Base-by-base conservation (phyloP, 2,329 filamentous ascomycete genomes). In the Diaporthe nobilis region DNA sequence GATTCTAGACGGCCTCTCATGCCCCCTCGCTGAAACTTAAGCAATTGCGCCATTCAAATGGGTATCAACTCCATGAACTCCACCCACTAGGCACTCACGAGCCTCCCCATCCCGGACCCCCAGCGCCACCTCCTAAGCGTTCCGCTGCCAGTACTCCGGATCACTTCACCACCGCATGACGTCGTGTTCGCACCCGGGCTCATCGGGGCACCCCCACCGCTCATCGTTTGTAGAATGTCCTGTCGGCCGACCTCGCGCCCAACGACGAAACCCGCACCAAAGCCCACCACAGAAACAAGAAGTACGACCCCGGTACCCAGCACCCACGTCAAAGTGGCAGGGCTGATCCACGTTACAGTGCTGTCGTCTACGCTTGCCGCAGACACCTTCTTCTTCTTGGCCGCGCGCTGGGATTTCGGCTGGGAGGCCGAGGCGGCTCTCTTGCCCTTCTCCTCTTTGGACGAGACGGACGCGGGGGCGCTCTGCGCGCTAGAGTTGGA, bases 201-300 rank as follows among this genome's bases (percentile, higher is more conserved):
- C 47, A 76, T 57, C 17, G 84, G 84, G 61, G 84, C 82, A 49
- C 77, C 37, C 68, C 75, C 47, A 39, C 84, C 82, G 57, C 86
- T 81, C 55, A 86, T 82, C 22, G 85, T 85, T 13, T 83, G 84
- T n/a, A 89, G 81, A 17, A 85, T 85, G 80, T 94, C 91, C 78
- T 92, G 90, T 47, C 90, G 87, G 4, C 92, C 92, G 34, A 92
- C 91, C 79, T 94, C 92, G 37, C 91, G 86, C 7, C 92, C 92
- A 76, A 93, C 91, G 34, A 93, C 91, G 79, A 93, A 93, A 15
- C 92, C 92, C 12, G 92, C 92, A 3, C 92, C 91, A 78, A 94
- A 94, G 2, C 92, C 92, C 47, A 94, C 91, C 1, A 93, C 92
- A 10, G 90, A 92, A 4, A 94, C 90, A 15, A 94, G 86, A 12